Conservation (phyloP, 768 basidiomycete genomes). For the Phanerodontia chrysosporium region DNA sequence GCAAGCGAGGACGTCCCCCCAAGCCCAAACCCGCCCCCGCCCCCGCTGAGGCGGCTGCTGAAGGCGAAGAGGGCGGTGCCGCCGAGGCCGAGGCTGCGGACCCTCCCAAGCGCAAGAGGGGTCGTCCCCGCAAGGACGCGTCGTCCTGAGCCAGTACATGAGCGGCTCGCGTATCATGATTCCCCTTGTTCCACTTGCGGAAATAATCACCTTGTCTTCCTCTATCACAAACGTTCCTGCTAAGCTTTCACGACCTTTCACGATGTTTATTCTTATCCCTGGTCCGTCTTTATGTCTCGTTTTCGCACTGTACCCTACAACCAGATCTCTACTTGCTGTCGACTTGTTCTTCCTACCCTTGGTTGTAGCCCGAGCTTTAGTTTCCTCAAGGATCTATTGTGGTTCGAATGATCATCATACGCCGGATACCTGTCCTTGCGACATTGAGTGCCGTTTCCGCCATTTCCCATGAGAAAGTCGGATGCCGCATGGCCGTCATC, state of each 20-base stretch:
- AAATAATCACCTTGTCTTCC: slow-evolving; percentile 9
- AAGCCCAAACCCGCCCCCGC: slow-evolving; percentile 20
- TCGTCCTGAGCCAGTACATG: slow-evolving; percentile 7
- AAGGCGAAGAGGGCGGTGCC: slow-evolving; percentile 20
- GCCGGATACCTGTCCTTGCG: slow-evolving; percentile 9
- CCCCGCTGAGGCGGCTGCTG: slow-evolving; percentile 14
- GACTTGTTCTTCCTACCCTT: slow-evolving; percentile 11
- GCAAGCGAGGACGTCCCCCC: slow-evolving; percentile 25
- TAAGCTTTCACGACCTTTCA: slow-evolving; percentile 6
- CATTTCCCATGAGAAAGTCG: slow-evolving; percentile 13
- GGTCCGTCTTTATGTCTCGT: slow-evolving; percentile 19
- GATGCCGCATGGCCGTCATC: slow-evolving; percentile 11
- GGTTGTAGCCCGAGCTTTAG: slow-evolving; percentile 14
- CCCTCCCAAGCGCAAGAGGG: slow-evolving; percentile 47
- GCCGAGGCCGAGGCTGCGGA: slow-evolving; percentile 11
- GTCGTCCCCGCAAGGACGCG: slow-evolving; percentile 60
- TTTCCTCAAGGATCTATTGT: slow-evolving; percentile 11
- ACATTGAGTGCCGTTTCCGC: slow-evolving; percentile 9
- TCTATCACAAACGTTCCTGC: not conserved
- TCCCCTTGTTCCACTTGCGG: slow-evolving; percentile 19
- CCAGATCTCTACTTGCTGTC: slow-evolving; percentile 17
- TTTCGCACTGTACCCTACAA: slow-evolving; percentile 20
- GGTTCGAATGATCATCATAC: slow-evolving; percentile 16
- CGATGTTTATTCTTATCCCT: slow-evolving; percentile 9
- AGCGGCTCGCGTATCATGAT: slow-evolving; percentile 4